Percentiles rank a stretch among this genome's conserved stretches.
phyloP scores from a whole-genome alignment of 2,329 filamentous ascomycete genomes.

The Dactylellina cionopaga region DNA sequence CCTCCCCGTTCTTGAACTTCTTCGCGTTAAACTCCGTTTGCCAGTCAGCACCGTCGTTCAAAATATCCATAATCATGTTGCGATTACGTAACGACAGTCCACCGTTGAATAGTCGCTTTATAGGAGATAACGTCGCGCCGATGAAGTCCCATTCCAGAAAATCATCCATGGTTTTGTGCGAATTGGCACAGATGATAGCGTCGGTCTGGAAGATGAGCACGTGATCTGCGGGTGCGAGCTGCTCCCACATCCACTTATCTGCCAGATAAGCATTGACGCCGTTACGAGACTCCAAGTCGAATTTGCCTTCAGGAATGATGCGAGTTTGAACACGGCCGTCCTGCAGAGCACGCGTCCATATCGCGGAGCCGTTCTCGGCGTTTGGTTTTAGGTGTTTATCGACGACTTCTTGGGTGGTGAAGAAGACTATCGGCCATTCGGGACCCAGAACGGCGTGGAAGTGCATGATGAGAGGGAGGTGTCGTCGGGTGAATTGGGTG shows the following conservation, averaged over 20 bases:
- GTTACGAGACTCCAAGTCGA: slow-evolving; percentile 58
- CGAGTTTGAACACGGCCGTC: slow-evolving; percentile 60
- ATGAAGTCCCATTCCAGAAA: slow-evolving; percentile 61
- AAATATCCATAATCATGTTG: slow-evolving; percentile 57
- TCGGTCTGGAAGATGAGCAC: slow-evolving; percentile 62
- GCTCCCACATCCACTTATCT: slow-evolving; percentile 61
- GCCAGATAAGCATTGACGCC: slow-evolving; percentile 61
- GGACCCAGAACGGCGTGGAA: slow-evolving; percentile 62
- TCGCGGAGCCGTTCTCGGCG: slow-evolving; percentile 58
- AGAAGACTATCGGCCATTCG: slow-evolving; percentile 63
- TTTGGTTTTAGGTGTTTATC: slow-evolving; percentile 35
- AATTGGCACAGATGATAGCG: slow-evolving; percentile 60
- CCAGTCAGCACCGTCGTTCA: slow-evolving; percentile 24
- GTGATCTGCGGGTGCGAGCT: slow-evolving; percentile 59
- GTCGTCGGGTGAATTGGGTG: slow-evolving; percentile 58
- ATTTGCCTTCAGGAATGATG: slow-evolving; percentile 59
- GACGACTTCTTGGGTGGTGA: slow-evolving; percentile 59
- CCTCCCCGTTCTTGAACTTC: slow-evolving; percentile 57
- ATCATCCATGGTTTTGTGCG: slow-evolving; percentile 58
- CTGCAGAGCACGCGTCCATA: slow-evolving; percentile 60
- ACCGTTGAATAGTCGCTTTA: slow-evolving; percentile 59
- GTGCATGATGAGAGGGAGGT: slow-evolving; percentile 61
- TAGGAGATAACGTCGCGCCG: slow-evolving; percentile 58
- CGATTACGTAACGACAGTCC: slow-evolving; percentile 60
- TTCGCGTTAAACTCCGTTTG: slow-evolving; percentile 41